Evolutionary conservation across 352 stramenopile species (phyloP), one percentile per base, ranked within the genome.

Genomic region (Phytophthora cactorum): DNA sequence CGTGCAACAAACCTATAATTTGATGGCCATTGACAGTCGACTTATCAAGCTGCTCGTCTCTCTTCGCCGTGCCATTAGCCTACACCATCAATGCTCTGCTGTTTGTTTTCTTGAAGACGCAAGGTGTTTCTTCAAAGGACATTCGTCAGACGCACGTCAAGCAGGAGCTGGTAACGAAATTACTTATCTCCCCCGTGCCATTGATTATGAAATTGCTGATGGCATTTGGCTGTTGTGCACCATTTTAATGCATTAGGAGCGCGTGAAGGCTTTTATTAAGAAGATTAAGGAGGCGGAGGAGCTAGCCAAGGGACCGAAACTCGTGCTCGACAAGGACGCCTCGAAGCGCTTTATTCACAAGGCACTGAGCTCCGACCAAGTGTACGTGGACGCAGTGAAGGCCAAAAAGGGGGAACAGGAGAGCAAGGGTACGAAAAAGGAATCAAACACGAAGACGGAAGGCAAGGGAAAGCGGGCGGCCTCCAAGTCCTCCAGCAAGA

Each of bases 271-370:
- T 12, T 96, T 95, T 59, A 86, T 96, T 49, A 92, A 95, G 74
- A 95, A 93, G 61, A 96, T 96, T 63, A 96, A 93, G 61, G 88
- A 93, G 60, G 78, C 86, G n/a, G 87, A 96, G 58, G 86, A 93
- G 62, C 68, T 93, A 32, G 78, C 81, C 1, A 93, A 93, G 73
- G 85, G 84, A 0, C 89, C 86, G 4, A 86, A 86, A 56, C 70
- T 95, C 27, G 71, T 82, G 67, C 74, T 96, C 27, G 89, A 95
- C 62, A 92, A 90, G 66, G 82, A 86, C 29, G 86, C 86, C 15
- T 89, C 86, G 15, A 91, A 92, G 59, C 86, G 89, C 28, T 88
- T 95, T 54, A 86, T 96, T 45, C 84, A 96, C 71, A 93, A 81
- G 41, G 89, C 89, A 27, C 75, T 96, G 36, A 95, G 87, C 70